Evolutionary conservation across 2,329 filamentous ascomycete species (phyloP).

Genomic region (Nothophoma quercina): DNA sequence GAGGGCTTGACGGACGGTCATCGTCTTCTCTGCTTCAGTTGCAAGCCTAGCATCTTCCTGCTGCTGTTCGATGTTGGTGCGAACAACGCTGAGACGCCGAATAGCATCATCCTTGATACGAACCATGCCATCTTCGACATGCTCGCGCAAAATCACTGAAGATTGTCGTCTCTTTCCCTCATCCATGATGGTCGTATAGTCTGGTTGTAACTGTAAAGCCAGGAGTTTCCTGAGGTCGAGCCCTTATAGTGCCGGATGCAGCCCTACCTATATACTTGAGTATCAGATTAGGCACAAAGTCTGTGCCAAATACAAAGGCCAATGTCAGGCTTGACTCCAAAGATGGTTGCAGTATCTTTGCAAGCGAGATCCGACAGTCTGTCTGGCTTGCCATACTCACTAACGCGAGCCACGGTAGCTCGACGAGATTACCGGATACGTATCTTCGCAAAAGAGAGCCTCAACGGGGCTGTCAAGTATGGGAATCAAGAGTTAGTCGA

Average conservation of each 20-base stretch:
- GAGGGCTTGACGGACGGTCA: constrained; percentile 22
- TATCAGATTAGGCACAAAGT: background rate
- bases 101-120: constrained; percentile 18
- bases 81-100: constrained; percentile 16
- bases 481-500: constrained; percentile 12
- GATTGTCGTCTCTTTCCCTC: constrained; percentile 7
- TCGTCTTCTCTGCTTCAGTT: constrained; percentile 14
- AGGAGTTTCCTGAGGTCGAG: background rate
- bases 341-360: constrained; percentile 9
- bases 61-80: constrained; percentile 12
- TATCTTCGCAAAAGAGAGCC: background rate
- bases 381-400: background rate
- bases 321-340: background rate
- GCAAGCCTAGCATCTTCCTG: constrained; percentile 18
- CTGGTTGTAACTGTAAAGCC: background rate
- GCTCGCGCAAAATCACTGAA: constrained; percentile 9
- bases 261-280: constrained; percentile 5
- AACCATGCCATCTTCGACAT: constrained; percentile 10
- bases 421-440: constrained; percentile 12
- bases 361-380: background rate
- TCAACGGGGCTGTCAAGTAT: constrained; percentile 2
- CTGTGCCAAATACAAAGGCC: constrained; percentile 6
- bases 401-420: constrained; percentile 1
- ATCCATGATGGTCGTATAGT: constrained; percentile 8
- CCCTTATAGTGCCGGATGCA: background rate